Percentiles rank a stretch among this genome's conserved stretches.
Conservation (phyloP, 345 rosid genomes). For the Cardamine occulta region DNA sequence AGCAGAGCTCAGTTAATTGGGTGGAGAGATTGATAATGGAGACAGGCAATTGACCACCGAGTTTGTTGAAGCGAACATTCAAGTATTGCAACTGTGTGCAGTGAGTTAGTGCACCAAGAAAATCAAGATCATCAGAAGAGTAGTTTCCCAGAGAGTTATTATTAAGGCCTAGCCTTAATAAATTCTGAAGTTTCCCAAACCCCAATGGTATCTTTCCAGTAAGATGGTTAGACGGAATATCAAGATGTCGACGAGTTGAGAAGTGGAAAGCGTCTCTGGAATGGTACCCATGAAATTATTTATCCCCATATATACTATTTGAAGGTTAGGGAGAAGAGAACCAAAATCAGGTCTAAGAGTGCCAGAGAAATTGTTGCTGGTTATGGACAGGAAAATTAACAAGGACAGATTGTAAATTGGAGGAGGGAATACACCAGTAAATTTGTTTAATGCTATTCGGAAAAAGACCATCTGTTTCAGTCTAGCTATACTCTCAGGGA, state of each 20-base stretch:
- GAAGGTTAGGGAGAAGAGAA: constrained; percentile 39
- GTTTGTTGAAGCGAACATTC: constrained; percentile 11
- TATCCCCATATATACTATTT: constrained; percentile 27
- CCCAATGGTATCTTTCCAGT: constrained; percentile 33
- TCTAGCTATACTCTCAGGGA: constrained; percentile 28
- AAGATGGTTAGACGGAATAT: constrained; percentile 17
- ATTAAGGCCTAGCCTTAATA: constrained; percentile 1
- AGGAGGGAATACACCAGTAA: constrained; percentile 38
- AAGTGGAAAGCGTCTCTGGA: constrained; percentile 33
- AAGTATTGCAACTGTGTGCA: constrained; percentile 17
- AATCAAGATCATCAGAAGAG: constrained; percentile 37
- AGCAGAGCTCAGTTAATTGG: constrained; percentile 22
- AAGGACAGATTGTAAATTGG: constrained; percentile 32
- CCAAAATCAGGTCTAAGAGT: constrained; percentile 35
- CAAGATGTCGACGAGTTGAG: constrained; percentile 19
- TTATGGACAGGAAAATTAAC: constrained; percentile 28
- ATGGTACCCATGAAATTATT: constrained; percentile 30
- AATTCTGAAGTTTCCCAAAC: constrained; percentile 31
- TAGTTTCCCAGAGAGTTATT: constrained; percentile 31
- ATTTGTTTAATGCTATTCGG: constrained; percentile 34
- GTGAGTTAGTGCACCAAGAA: constrained; percentile 34
- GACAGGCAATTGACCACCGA: constrained; percentile 11
- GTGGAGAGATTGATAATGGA: constrained; percentile 36
- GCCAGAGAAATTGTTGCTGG: constrained; percentile 34
- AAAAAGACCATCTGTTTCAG: constrained; percentile 34